A percentile compares a stretch with the other conserved stretches of the same genome.
These are phyloP conservation scores for Allium cepa DNA, from an alignment of 106 monocot species.

Conservation along the genomic window DNA sequence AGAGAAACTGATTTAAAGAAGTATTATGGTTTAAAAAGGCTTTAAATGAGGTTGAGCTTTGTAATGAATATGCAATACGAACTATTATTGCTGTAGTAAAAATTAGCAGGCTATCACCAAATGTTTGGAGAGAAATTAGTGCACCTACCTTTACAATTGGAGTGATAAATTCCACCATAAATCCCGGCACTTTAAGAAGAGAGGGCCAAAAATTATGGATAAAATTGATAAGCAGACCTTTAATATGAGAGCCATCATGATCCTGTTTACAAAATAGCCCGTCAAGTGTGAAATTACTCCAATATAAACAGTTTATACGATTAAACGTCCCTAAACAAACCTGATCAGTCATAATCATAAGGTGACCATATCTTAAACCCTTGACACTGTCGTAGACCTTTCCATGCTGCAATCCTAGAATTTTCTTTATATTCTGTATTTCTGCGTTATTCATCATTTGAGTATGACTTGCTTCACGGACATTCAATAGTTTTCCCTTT, in stretches of 20 bases:
- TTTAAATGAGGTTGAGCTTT: too few species aligned
- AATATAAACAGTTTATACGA: background rate
- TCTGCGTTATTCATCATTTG: conserved; percentile 97
- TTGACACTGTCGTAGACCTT: conserved; percentile 87
- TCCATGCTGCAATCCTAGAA: conserved; percentile 95
- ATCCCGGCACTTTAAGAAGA: conserved; percentile 70
- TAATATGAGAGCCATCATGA: conserved; percentile 99
- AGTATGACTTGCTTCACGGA: conserved; percentile 82
- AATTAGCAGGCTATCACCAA: too few species aligned
- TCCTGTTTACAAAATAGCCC: conserved; percentile 33
- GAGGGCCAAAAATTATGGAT: conserved; percentile 98
- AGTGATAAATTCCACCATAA: conserved; percentile 95
- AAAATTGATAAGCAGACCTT: conserved; percentile 91
- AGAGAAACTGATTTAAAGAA: too few species aligned
- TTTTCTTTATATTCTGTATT: conserved; percentile 83
- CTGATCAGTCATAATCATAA: conserved; percentile 99
- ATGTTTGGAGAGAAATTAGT: too few species aligned
- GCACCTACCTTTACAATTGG: conserved; percentile 85
- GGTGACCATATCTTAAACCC: conserved; percentile 90
- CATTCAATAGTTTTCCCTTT: conserved; percentile 91
- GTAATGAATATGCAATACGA: too few species aligned
- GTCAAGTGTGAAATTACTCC: background rate
- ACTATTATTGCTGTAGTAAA: too few species aligned
- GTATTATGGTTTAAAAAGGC: too few species aligned
- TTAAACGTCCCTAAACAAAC: conserved; percentile 15